phyloP scores from a whole-genome alignment of 1,284 basidiomycete species.

The Irpex lacteus region DNA sequence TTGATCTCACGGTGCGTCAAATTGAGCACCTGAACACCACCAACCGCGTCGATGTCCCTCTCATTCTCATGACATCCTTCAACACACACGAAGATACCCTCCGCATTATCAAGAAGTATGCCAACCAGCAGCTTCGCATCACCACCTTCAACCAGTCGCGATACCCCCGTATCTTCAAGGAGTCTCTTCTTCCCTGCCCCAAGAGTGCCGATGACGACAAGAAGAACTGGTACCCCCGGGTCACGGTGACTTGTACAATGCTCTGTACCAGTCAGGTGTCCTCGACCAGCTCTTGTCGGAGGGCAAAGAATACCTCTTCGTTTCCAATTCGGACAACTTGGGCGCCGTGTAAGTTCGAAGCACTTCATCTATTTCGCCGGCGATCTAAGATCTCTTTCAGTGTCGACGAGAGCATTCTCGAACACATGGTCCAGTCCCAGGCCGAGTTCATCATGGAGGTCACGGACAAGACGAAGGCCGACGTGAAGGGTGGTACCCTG shows the following conservation, averaged over 20 bases:
- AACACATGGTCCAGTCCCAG: slow-evolving; percentile 88
- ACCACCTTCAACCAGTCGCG: slow-evolving; percentile 98
- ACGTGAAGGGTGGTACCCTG: slow-evolving; percentile 99
- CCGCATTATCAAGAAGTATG: slow-evolving; percentile 99
- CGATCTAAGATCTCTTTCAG: slow-evolving; percentile 31
- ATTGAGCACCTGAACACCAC: slow-evolving; percentile 88
- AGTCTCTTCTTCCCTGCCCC: slow-evolving; percentile 89
- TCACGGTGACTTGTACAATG: slow-evolving; percentile 97
- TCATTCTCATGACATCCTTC: slow-evolving; percentile 99
- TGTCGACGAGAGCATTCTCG: slow-evolving; percentile 75
- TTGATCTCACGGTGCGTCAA: slow-evolving; percentile 95
- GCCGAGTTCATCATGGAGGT: slow-evolving; percentile 98
- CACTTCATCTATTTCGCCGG: background rate
- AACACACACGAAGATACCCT: slow-evolving; percentile 98
- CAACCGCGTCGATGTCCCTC: slow-evolving; percentile 81
- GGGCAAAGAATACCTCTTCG: slow-evolving; percentile 99
- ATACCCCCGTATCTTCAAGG: slow-evolving; percentile 97
- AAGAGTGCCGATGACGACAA: slow-evolving; percentile 89
- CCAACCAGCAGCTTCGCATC: slow-evolving; percentile 95
- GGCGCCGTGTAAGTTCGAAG: slow-evolving; percentile 78
- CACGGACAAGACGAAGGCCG: slow-evolving; percentile 99
- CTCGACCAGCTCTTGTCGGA: slow-evolving; percentile 93
- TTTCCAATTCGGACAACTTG: slow-evolving; percentile 99
- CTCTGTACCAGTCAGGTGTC: slow-evolving; percentile 91
- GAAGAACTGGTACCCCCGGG: slow-evolving; percentile 97